phyloP scores from a whole-genome alignment of 768 basidiomycete species.

The Jaapia argillacea region DNA sequence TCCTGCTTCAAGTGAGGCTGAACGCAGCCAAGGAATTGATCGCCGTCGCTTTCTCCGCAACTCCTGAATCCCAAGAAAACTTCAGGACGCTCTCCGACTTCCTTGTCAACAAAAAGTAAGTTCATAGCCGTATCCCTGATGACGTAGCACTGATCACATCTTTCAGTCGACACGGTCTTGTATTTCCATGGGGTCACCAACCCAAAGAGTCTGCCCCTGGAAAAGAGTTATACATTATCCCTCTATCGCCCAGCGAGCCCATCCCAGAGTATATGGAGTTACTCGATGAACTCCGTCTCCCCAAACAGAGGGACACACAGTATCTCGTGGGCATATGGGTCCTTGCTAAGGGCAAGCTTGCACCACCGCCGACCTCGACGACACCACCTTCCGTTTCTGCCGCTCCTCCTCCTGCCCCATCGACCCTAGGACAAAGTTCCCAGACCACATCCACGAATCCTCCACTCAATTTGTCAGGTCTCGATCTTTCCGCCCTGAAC shows the following conservation, averaged over 20 bases:
- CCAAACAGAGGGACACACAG: constrained; percentile 49
- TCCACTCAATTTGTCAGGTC: constrained; percentile 9
- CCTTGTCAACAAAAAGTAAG: constrained; percentile 64
- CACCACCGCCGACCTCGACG: constrained; percentile 16
- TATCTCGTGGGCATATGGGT: constrained; percentile 80
- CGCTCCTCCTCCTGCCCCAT: constrained; percentile 11
- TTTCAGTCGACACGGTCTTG: constrained; percentile 69
- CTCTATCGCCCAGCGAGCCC: constrained; percentile 51
- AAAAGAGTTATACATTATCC: constrained; percentile 81
- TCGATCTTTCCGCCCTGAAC: constrained; percentile 6
- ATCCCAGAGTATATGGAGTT: constrained; percentile 84
- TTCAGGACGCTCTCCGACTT: constrained; percentile 56
- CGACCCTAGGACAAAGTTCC: constrained; percentile 6
- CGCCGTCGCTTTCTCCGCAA: constrained; percentile 63
- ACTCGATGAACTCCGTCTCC: constrained; percentile 64
- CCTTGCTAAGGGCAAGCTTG: constrained; percentile 72
- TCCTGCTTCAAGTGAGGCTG: constrained; percentile 69
- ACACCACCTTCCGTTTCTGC: constrained; percentile 23
- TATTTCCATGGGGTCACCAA: constrained; percentile 77
- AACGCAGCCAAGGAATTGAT: constrained; percentile 72
- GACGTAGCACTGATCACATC: constrained; percentile 5
- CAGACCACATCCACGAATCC: constrained; percentile 7
- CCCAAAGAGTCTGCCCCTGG: constrained; percentile 70
- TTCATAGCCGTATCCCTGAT: constrained; percentile 8
- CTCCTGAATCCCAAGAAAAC: constrained; percentile 30